phyloP scores from a whole-genome alignment of 306 rosid genomes.

The Vigna unguiculata region DNA sequence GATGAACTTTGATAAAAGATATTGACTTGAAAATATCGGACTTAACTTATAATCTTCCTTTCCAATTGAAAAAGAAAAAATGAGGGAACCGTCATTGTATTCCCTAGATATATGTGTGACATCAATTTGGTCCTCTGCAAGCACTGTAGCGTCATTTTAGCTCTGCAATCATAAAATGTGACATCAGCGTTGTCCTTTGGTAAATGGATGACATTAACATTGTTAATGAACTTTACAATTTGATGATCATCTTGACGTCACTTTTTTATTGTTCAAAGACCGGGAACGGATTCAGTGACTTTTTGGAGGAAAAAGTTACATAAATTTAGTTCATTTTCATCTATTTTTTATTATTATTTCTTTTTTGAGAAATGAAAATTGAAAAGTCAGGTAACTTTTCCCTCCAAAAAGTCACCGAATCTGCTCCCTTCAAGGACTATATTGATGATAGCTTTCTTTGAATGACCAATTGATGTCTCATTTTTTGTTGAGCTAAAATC shows the following conservation, averaged over 20 bases:
- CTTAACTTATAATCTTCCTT: constrained; percentile 23
- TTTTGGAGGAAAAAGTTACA: too few relatives aligned
- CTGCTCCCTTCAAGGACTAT: too few relatives aligned
- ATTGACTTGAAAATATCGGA: constrained; percentile 22
- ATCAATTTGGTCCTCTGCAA: constrained; percentile 19
- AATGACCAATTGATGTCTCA: not conserved
- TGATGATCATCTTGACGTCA: not conserved
- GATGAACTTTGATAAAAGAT: constrained; percentile 29
- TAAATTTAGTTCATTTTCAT: too few relatives aligned
- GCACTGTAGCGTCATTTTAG: constrained; percentile 28
- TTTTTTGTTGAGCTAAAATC: not conserved
- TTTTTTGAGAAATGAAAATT: too few relatives aligned
- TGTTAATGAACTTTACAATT: not conserved
- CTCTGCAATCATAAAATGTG: constrained; percentile 11
- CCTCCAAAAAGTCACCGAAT: too few relatives aligned
- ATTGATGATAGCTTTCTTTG: constrained; percentile 17
- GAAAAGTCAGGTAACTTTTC: too few relatives aligned
- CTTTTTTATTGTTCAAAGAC: too few relatives aligned
- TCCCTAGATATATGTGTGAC: constrained; percentile 10
- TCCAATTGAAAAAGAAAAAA: constrained; percentile 11
- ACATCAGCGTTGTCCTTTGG: not conserved
- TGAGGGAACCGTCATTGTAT: not conserved
- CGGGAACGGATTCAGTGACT: too few relatives aligned
- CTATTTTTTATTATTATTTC: too few relatives aligned
- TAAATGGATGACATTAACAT: not conserved